These are phyloP conservation scores for Quercus alba DNA, from an alignment of 306 rosid species.

Conservation along the genomic window DNA sequence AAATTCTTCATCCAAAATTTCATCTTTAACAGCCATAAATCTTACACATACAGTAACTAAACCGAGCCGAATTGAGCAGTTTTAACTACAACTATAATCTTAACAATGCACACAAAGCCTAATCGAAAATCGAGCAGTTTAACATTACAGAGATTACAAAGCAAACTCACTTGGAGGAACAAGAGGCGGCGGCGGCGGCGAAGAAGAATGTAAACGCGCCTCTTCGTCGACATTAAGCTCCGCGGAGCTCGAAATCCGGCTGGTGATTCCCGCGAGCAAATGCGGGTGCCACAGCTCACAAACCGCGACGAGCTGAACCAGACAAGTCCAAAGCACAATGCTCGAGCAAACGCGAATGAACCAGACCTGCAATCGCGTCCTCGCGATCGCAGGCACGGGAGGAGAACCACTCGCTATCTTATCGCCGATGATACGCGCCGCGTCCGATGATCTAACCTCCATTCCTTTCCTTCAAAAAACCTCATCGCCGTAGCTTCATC, in stretches of 20 bases:
- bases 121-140: not conserved
- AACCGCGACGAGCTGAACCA: conserved; percentile 82
- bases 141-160: not conserved
- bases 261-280: conserved; percentile 57
- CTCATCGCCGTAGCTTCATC: too few species aligned
- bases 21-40: too few species aligned
- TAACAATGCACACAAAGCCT: too few species aligned
- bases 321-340: conserved; percentile 89
- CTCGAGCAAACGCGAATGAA: conserved; percentile 75
- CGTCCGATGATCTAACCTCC: too few species aligned
- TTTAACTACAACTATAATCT: too few species aligned
- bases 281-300: conserved; percentile 81
- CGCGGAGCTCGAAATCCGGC: conserved; percentile 46
- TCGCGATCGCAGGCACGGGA: conserved; percentile 33
- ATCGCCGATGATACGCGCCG: not conserved
- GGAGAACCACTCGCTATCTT: conserved; percentile 55
- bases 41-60: not conserved
- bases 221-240: conserved; percentile 24
- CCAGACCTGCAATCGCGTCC: conserved; percentile 86
- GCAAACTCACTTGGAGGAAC: conserved; percentile 65
- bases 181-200: conserved; percentile 37
- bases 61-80: too few species aligned
- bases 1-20: too few species aligned
- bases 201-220: not conserved
- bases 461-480: too few species aligned